Conservation (phyloP, 257 asterid species). For the Nicotiana attenuata region DNA sequence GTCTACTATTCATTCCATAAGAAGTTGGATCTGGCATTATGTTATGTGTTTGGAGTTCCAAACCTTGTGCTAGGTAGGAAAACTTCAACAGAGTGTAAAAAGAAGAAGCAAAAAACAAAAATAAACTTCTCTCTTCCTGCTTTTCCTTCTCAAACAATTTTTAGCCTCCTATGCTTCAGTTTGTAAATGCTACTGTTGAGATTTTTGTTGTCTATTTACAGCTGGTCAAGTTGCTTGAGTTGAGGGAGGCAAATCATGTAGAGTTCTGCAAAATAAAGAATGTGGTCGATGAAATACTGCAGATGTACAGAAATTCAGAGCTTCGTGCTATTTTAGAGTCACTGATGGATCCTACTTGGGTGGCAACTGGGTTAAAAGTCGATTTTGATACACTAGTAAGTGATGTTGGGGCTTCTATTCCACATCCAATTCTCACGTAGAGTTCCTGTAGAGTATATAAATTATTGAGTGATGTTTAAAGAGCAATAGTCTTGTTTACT, state of each 20-base stretch:
- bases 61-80: not conserved
- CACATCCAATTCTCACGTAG: not conserved
- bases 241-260: conserved; percentile 90
- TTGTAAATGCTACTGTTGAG: not conserved
- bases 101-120: too few relatives aligned
- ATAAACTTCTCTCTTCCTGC: not conserved
- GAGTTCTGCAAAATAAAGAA: conserved; percentile 89
- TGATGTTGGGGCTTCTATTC: not conserved
- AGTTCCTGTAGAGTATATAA: not conserved
- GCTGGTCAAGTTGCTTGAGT: conserved; percentile 95
- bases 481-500: not conserved
- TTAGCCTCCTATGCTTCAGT: conserved; percentile 2
- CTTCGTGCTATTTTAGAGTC: conserved; percentile 55
- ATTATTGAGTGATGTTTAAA: not conserved
- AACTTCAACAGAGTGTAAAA: not conserved
- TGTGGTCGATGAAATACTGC: conserved; percentile 68
- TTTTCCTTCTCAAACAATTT: not conserved
- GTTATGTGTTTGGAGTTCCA: conserved; percentile 5
- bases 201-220: conserved; percentile 32
- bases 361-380: conserved; percentile 83
- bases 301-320: conserved; percentile 49
- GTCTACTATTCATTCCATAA: not conserved
- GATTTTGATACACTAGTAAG: conserved; percentile 78
- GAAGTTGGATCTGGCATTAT: conserved; percentile 1
- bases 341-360: conserved; percentile 90